phyloP scores from a whole-genome alignment of 2,329 filamentous ascomycete species.

The Chalaropsis thielavioides region DNA sequence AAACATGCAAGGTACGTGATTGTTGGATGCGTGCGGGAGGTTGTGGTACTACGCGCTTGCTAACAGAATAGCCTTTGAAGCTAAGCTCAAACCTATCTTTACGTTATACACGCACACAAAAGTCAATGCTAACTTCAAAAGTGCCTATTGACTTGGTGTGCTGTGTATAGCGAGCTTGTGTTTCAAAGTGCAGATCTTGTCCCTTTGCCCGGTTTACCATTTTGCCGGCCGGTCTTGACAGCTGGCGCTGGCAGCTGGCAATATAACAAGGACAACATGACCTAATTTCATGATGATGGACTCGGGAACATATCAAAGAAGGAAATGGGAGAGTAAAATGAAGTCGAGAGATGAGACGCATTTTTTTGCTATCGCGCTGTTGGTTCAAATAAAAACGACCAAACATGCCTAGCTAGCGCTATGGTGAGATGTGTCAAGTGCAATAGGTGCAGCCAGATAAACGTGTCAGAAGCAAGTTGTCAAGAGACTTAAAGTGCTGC shows the following conservation, averaged over 20 bases:
- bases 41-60: neutral
- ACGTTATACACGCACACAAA: neutral
- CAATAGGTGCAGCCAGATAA: neutral
- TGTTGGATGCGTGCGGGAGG: neutral
- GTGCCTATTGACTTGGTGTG: neutral
- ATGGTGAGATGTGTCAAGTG: neutral
- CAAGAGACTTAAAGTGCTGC: neutral
- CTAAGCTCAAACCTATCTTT: neutral
- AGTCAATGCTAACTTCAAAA: neutral
- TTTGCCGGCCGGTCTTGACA: neutral
- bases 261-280: neutral
- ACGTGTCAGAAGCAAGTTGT: neutral
- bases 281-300: neutral
- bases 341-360: no score
- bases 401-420: neutral
- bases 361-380: no score
- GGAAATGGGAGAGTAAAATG: no score
- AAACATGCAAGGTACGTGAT: neutral
- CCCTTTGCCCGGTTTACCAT: neutral
- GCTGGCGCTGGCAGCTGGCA: neutral
- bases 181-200: constrained; percentile 1
- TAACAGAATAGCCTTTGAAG: neutral
- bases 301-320: no score
- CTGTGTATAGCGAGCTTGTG: neutral
- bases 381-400: neutral